Evolutionary conservation across 805 yeast genomes (phyloP).

Genomic region (Barnettozyma botsteinii): DNA sequence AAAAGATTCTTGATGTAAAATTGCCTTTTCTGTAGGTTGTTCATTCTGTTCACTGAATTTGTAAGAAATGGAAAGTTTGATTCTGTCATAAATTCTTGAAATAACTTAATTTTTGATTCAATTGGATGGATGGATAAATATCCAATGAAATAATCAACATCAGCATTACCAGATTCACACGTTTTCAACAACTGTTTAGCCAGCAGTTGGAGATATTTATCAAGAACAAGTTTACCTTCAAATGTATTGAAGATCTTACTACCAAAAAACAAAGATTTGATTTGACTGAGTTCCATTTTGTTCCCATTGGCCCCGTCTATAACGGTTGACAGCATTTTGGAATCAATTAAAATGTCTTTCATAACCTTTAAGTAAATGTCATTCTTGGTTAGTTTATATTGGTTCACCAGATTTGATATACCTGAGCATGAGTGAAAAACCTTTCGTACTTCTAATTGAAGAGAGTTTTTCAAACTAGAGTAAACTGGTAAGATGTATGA

Average conservation of each 20-base stretch:
- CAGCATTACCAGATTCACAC: not conserved
- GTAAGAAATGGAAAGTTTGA: slow-evolving; percentile 6
- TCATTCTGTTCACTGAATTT: slow-evolving; percentile 4
- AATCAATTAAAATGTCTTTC: slow-evolving; percentile 19
- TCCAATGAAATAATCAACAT: slow-evolving; percentile 14
- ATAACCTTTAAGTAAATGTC: slow-evolving; percentile 17
- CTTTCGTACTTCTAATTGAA: slow-evolving; percentile 13
- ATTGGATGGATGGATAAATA: slow-evolving; percentile 23
- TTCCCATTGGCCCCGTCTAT: slow-evolving; percentile 9
- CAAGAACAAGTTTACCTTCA: slow-evolving; percentile 18
- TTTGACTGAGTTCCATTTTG: slow-evolving; percentile 12
- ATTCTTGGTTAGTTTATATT: slow-evolving; percentile 20
- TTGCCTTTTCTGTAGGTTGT: slow-evolving; percentile 14
- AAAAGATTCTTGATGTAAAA: slow-evolving; percentile 15
- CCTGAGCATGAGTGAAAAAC: slow-evolving; percentile 16
- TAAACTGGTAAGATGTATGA: slow-evolving; percentile 21
- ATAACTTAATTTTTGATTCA: slow-evolving; percentile 15
- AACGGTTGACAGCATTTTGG: slow-evolving; percentile 8
- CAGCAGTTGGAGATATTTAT: slow-evolving; percentile 12
- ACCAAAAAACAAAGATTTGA: slow-evolving; percentile 22
- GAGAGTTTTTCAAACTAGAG: slow-evolving; percentile 12
- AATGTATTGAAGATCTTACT: slow-evolving; percentile 21
- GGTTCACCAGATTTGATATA: slow-evolving; percentile 17
- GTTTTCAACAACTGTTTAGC: slow-evolving; percentile 16
- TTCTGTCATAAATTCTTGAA: slow-evolving; percentile 12